Percentiles rank a stretch among this genome's conserved stretches.
Conservation (phyloP, 768 basidiomycete genomes). For the Phanerochaete carnosa region DNA sequence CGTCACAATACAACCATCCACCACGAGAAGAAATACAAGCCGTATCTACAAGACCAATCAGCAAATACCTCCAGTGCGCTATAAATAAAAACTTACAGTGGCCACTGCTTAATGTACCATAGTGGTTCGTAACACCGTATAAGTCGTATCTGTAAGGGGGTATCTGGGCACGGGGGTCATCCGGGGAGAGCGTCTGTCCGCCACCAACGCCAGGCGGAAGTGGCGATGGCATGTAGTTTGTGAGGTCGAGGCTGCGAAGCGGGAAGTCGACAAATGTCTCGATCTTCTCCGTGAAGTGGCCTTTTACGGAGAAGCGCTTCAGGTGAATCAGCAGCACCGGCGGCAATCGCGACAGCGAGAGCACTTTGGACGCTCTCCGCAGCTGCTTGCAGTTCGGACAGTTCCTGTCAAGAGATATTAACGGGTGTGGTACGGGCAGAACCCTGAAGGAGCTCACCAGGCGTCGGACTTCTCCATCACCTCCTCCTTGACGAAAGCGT, state of each 20-base stretch:
- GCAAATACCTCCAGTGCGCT: not conserved
- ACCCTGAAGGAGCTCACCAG: slow-evolving; percentile 53
- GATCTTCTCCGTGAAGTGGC: slow-evolving; percentile 93
- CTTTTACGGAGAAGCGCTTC: slow-evolving; percentile 89
- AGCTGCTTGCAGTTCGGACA: slow-evolving; percentile 92
- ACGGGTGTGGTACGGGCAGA: not conserved
- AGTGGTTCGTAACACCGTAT: slow-evolving; percentile 95
- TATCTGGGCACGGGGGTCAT: slow-evolving; percentile 79
- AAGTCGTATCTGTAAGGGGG: slow-evolving; percentile 92
- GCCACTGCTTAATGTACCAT: slow-evolving; percentile 89
- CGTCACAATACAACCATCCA: slow-evolving; percentile 93
- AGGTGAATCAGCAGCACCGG: slow-evolving; percentile 91
- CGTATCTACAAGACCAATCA: slow-evolving; percentile 58
- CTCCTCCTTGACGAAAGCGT: slow-evolving; percentile 88
- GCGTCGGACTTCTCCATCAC: slow-evolving; percentile 90
- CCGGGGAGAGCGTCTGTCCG: slow-evolving; percentile 38
- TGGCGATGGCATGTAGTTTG: slow-evolving; percentile 84
- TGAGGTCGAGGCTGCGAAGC: slow-evolving; percentile 51
- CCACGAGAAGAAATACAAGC: slow-evolving; percentile 85
- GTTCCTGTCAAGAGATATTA: slow-evolving; percentile 52
- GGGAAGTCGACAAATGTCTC: slow-evolving; percentile 96
- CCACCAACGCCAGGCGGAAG: slow-evolving; percentile 60
- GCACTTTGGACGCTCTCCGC: slow-evolving; percentile 79
- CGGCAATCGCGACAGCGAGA: slow-evolving; percentile 89
- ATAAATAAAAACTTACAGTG: slow-evolving; percentile 68